Evolutionary conservation across 2,329 filamentous ascomycete species (phyloP), one percentile per base, ranked within the genome.

Genomic region (Alternaria hordeiaustralica): DNA sequence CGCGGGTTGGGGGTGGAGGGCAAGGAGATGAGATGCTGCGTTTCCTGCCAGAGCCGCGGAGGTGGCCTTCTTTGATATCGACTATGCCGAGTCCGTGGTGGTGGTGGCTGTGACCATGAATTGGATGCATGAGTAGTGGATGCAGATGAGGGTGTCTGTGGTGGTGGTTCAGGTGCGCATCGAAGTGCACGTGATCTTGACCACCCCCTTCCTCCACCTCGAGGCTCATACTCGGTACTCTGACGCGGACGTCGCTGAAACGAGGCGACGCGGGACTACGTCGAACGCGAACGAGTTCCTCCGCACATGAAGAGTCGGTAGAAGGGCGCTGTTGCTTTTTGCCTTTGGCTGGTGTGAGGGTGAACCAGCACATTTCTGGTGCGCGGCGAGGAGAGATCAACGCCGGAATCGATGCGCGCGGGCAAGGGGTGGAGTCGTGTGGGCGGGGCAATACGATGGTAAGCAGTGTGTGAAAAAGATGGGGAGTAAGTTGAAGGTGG

Each of bases 331-430:
- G 63, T 44, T 62, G 63, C 44, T 61, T 66, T 58, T 68, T 71
- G 66, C 58, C 62, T 62, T 68, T 71, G 55, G 61, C 28, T 50
- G 75, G 75, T 5, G 71, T 72, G 33, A 77, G 74, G 21, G 71
- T 76, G 55, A 77, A 73, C 75, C 75, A 77, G 65, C 75, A 77
- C 75, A 77, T 77, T 55, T 57, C 64, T 61, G 23, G 20, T 60
- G 26, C 55, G 45, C n/a, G 60, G 46, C 21, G 47, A 18, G 12
- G 59, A 51, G 43, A 71, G 60, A 23, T 62, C 61, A 46, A 67
- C 47, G 41, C 51, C 64, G 25, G 63, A 67, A 56, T 69, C 68
- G 63, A 71, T 61, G 12, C 63, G 69, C 25, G 67, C 50, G n/a
- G 68, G 72, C 10, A 76, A 67, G 21, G 64, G 66, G 18, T 63